Conservation (phyloP, 1,284 basidiomycete species). For the Tilletia indica region DNA sequence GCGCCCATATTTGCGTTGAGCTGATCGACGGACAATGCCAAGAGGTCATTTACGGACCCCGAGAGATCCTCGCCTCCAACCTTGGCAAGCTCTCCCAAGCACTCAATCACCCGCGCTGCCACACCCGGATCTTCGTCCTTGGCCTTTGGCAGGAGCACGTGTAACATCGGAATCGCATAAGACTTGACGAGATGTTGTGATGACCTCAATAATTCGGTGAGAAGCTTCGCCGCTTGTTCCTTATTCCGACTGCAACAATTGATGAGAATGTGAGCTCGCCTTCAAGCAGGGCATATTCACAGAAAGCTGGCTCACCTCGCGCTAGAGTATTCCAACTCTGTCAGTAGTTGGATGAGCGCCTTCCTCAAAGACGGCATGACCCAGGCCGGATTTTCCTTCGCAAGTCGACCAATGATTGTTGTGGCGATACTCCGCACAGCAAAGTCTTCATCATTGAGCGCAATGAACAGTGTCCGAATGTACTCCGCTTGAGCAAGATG, state of each 20-base stretch:
- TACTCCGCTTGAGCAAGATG: slow-evolving; percentile 99
- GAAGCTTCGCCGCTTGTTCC: slow-evolving; percentile 61
- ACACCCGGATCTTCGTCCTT: slow-evolving; percentile 81
- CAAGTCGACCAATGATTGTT: slow-evolving; percentile 84
- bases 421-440: slow-evolving; percentile 89
- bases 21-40: slow-evolving; percentile 84
- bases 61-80: slow-evolving; percentile 91
- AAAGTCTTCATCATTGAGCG: slow-evolving; percentile 94
- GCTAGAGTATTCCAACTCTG: slow-evolving; percentile 96
- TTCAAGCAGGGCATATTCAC: neutral
- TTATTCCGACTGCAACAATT: slow-evolving; percentile 67
- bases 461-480: slow-evolving; percentile 93
- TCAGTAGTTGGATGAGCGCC: slow-evolving; percentile 91
- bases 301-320: neutral
- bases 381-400: slow-evolving; percentile 94
- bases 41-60: slow-evolving; percentile 78
- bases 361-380: slow-evolving; percentile 97
- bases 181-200: slow-evolving; percentile 93
- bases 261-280: neutral
- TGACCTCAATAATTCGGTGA: slow-evolving; percentile 60
- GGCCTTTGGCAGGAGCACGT: slow-evolving; percentile 83
- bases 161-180: slow-evolving; percentile 93
- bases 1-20: slow-evolving; percentile 74
- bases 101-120: slow-evolving; percentile 87
- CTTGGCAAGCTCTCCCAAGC: slow-evolving; percentile 87